Evolutionary conservation across 2,329 filamentous ascomycete species (phyloP), one percentile per base, ranked within the genome.

Genomic region (Coniochaeta prunicola): DNA sequence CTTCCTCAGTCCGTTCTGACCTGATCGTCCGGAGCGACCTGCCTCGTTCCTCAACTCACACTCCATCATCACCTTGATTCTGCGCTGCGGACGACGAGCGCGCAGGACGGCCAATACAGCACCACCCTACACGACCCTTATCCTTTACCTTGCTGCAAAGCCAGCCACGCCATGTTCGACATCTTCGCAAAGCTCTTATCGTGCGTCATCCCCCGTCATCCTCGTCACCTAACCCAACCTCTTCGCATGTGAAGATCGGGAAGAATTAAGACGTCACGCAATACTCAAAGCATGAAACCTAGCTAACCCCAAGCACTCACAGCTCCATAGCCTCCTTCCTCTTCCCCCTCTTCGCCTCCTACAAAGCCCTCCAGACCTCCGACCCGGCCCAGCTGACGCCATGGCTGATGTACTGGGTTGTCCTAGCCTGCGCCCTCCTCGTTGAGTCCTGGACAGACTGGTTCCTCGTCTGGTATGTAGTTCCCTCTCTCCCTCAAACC

Each of bases 371-470:
- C 70, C 93, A 94, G 76, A 92, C 91, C 17, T 89, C 89, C 57
- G 91, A 97, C 73, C 92, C 92, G 2, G 88, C 91, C 38, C 87
- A 96, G 70, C 82, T 97, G 61, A 91, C 91, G 63, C 93, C 93
- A 87, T 99, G 94, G 94, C 84, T 97, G 65, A 97, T 97, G 89
- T 99, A 97, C 82, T 99, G 93, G 89, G 91, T 96, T 61, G 91
- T 96, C 26, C 84, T 97, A 64, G 90, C 90, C 61, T 88, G 90
- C 71, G 85, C 87, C 67, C 80, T 92, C 59, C 83, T 94, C 62
- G 84, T 87, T 74, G 94, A 97, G 77, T 92, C 89, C 53, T 96
- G 92, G 84, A 86, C 89, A 59, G 85, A 88, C 67, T 96, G 93
- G 76, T 87, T 97, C 69, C 82, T 97, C 53, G 82, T 82, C 71